Conservation (phyloP, 768 basidiomycete species). For the Agaricus sinodeliciosus region DNA sequence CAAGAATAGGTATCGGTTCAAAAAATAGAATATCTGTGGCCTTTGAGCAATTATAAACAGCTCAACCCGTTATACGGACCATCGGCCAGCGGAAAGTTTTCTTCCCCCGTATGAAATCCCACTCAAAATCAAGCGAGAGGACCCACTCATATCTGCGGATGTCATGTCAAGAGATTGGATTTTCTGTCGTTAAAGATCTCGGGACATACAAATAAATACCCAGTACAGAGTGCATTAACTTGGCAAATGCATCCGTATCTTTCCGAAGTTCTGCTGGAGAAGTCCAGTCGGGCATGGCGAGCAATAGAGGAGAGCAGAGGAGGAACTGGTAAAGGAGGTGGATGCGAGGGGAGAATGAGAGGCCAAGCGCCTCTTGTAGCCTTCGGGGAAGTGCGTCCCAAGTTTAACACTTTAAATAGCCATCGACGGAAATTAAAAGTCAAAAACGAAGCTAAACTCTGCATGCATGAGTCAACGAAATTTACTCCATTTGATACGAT, state of each 20-base stretch:
- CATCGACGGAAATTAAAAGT: no score
- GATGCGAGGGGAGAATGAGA: constrained; percentile 7
- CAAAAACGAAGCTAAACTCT: no score
- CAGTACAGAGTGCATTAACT: constrained; percentile 51
- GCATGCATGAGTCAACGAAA: no score
- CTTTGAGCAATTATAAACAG: background rate
- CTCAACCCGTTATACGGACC: constrained; percentile 27
- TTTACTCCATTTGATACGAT: no score
- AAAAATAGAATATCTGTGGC: constrained; percentile 57
- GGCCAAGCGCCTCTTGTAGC: background rate
- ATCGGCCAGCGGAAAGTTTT: constrained; percentile 62
- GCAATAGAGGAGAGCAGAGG: constrained; percentile 1
- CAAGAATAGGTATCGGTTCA: constrained; percentile 59
- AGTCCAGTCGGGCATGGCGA: constrained; percentile 49
- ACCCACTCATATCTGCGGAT: constrained; percentile 54
- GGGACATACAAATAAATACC: constrained; percentile 47
- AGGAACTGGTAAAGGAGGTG: background rate
- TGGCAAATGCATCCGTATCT: constrained; percentile 39
- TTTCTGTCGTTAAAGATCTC: background rate
- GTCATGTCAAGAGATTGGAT: background rate
- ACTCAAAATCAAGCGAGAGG: constrained; percentile 57
- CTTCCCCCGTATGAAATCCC: constrained; percentile 49
- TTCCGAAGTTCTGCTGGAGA: constrained; percentile 38
- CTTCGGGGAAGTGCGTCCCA: background rate
- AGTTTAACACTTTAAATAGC: no score